These are phyloP conservation scores for Solanum peruvianum DNA, from an alignment of 257 asterid genomes.

Conservation along the genomic window DNA sequence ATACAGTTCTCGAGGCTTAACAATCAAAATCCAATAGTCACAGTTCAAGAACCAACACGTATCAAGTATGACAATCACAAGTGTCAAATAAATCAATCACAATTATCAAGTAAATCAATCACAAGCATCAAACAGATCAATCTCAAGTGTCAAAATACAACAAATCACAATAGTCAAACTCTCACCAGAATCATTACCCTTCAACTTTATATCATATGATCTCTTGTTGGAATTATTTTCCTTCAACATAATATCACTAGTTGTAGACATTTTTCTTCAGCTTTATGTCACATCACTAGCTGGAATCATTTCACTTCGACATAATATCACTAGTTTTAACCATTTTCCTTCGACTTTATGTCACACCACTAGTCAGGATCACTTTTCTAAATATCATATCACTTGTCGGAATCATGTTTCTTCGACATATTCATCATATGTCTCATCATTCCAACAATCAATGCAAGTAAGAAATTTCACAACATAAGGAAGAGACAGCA, in stretches of 20 bases:
- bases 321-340: background rate
- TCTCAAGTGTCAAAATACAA: background rate
- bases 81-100: background rate
- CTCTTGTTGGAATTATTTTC: background rate
- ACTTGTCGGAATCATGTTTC: background rate
- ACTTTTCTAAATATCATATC: too few relatives aligned
- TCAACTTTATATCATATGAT: background rate
- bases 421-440: background rate
- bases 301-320: background rate
- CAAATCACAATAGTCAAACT: background rate
- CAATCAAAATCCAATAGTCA: background rate
- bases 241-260: background rate
- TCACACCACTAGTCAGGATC: background rate
- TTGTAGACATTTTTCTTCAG: accelerated
- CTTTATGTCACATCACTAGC: background rate
- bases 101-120: background rate
- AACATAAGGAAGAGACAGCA: background rate
- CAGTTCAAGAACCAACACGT: background rate
- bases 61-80: background rate
- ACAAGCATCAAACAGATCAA: background rate
- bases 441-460: background rate
- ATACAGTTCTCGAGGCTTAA: background rate
- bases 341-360: background rate
- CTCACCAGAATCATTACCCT: background rate
- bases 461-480: background rate